Conservation (phyloP, 1,139 yeast genomes). For the Suhomyces kunorum region DNA sequence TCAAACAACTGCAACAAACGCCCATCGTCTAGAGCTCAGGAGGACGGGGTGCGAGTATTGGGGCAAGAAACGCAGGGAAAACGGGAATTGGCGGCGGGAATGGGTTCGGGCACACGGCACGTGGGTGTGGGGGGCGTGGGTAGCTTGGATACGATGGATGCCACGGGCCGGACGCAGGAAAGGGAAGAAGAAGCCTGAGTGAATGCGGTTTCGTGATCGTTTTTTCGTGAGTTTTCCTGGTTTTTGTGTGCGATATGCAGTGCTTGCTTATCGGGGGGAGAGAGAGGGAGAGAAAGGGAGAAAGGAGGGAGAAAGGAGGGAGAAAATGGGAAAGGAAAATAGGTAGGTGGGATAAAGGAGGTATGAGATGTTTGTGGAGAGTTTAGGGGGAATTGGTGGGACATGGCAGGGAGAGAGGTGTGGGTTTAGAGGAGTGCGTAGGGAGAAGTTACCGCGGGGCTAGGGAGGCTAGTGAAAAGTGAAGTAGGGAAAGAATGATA, state of each 20-base stretch:
- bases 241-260: constrained; percentile 4
- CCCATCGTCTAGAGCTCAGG: constrained; percentile 48
- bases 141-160: not conserved
- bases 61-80: not conserved
- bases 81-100: not conserved
- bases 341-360: not conserved
- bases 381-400: no score
- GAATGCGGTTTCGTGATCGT: constrained; percentile 6
- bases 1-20: constrained; percentile 61
- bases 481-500: no score
- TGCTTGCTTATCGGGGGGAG: constrained; percentile 8
- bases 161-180: constrained; percentile 5
- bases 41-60: not conserved
- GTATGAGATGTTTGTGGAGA: no score
- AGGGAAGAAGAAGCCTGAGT: constrained; percentile 1
- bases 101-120: not conserved
- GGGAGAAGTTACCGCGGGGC: no score
- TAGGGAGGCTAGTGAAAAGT: no score
- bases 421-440: no score
- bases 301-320: not conserved
- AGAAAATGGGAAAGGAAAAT: not conserved
- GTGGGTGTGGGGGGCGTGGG: not conserved
- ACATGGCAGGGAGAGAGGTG: no score
- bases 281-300: not conserved
- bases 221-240: constrained; percentile 6